These are phyloP conservation scores for Davidsoniella virescens DNA, from an alignment of 2,329 filamentous ascomycete species.

Conservation along the genomic window DNA sequence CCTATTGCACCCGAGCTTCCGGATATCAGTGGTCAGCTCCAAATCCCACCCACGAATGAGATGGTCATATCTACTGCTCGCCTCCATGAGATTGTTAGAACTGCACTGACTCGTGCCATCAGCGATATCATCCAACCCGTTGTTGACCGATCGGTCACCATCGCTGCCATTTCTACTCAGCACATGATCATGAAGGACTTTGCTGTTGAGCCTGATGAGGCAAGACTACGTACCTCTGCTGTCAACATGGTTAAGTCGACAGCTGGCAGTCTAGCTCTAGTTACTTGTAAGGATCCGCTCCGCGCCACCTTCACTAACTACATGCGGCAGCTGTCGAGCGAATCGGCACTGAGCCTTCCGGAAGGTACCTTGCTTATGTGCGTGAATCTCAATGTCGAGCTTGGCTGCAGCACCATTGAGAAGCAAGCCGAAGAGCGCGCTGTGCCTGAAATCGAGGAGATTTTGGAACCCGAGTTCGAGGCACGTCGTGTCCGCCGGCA, in stretches of 20 bases:
- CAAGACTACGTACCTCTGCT: constrained; percentile 68
- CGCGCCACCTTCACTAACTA: constrained; percentile 96
- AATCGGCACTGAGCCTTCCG: constrained; percentile 66
- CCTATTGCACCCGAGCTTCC: constrained; percentile 67
- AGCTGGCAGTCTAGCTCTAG: constrained; percentile 80
- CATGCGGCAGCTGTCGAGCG: constrained; percentile 53
- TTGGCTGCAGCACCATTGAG: constrained; percentile 86
- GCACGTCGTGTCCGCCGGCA: constrained; percentile 59
- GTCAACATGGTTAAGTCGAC: constrained; percentile 91
- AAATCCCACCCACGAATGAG: constrained; percentile 66
- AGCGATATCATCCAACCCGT: constrained; percentile 95
- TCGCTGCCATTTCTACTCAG: constrained; percentile 89
- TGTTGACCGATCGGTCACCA: constrained; percentile 92
- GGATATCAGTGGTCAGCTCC: constrained; percentile 63
- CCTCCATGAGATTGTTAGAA: constrained; percentile 61
- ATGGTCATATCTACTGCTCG: constrained; percentile 58
- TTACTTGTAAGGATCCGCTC: constrained; percentile 96
- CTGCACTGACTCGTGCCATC: constrained; percentile 74
- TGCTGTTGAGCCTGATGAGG: constrained; percentile 78
- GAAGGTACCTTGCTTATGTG: constrained; percentile 97
- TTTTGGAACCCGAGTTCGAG: constrained; percentile 69
- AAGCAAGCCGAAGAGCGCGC: constrained; percentile 90
- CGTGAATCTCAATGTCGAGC: constrained; percentile 91
- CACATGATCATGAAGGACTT: constrained; percentile 96
- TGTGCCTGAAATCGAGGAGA: constrained; percentile 83